Evolutionary conservation across 2,329 filamentous ascomycete genomes (phyloP).

Genomic region (Aspergillus felis): DNA sequence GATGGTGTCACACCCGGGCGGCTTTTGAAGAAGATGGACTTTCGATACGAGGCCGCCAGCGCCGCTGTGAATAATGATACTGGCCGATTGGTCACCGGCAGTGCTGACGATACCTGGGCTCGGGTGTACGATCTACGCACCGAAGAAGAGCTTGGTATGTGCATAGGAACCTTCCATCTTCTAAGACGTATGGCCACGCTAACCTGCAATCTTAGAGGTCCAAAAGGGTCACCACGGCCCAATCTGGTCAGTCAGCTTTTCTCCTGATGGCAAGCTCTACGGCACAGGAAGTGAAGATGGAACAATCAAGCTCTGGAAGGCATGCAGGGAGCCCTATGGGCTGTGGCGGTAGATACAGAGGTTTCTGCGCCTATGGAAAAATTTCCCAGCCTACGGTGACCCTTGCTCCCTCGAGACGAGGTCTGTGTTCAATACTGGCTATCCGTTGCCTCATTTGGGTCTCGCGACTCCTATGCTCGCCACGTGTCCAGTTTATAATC

Average conservation of each 20-base stretch:
- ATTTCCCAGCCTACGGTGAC: background rate
- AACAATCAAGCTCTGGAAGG: constrained; percentile 88
- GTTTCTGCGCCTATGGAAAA: background rate
- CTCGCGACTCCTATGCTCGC: background rate
- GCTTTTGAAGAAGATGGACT: constrained; percentile 72
- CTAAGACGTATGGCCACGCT: background rate
- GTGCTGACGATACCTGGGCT: constrained; percentile 93
- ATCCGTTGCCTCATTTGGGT: background rate
- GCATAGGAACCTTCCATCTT: background rate
- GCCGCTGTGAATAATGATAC: constrained; percentile 81
- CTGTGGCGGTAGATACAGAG: constrained; percentile 53
- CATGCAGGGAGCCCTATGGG: constrained; percentile 61
- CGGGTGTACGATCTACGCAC: constrained; percentile 86
- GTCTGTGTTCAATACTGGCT: background rate
- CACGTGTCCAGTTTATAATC: background rate
- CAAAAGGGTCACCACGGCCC: constrained; percentile 97
- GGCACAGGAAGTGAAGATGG: constrained; percentile 96
- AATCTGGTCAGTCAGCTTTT: constrained; percentile 94
- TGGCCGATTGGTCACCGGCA: constrained; percentile 82
- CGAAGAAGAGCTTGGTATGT: constrained; percentile 67
- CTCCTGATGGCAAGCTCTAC: constrained; percentile 92
- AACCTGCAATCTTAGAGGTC: constrained; percentile 56
- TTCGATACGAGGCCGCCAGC: constrained; percentile 82
- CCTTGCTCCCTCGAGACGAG: background rate
- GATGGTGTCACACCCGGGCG: constrained; percentile 66